Evolutionary conservation across 768 basidiomycete species (phyloP), one percentile per base, ranked within the genome.

Genomic region (Podaxis mareebaensis): DNA sequence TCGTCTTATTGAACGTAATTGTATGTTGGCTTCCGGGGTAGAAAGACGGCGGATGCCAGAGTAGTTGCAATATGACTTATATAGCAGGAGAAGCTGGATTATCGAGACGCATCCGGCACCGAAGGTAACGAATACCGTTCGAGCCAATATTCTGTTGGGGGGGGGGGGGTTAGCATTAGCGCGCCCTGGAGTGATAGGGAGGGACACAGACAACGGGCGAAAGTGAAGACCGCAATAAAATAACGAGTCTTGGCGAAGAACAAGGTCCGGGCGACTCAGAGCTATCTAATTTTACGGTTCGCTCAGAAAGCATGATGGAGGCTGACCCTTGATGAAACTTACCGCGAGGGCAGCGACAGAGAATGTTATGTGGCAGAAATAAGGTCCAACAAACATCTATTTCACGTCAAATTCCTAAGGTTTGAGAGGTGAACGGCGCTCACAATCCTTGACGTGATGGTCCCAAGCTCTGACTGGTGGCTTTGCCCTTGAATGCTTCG

Each of bases 361-460:
- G 61, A 78, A 78, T 17, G 65, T 63, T 4, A 69, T 42, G 48
- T 75, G 72, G 15, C 65, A 69, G 42, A 75, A 46, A 58, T 79
- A 79, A 3, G 77, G 77, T n/a, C 73, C 70, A 8, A 63, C 64
- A n/a, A 78, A 69, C 75, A 77, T 77, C 77, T 77, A 51, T 42
- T n/a, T 11, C n/a, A 40, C 15, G 53, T 33, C 36, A 44, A n/a
- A 15, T 42, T 17, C 44, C 46, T 24, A 22, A 22, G 5, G 12
- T 17, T 8, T 22, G 28, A n/a, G 17, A 17, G 44, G 44, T 3
- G 44, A n/a, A n/a, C 40, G 15, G 40, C 3, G 17, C 58, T 36
- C 65, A 76, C 75, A 61, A 72, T 33, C 39, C 69, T 33, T 62
- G 74, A 65, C 39, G 68, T 73, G 20, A 52, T 17, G 13, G 11